Conservation (phyloP, 176 grass and related monocot species). For the Oryza coarctata region DNA sequence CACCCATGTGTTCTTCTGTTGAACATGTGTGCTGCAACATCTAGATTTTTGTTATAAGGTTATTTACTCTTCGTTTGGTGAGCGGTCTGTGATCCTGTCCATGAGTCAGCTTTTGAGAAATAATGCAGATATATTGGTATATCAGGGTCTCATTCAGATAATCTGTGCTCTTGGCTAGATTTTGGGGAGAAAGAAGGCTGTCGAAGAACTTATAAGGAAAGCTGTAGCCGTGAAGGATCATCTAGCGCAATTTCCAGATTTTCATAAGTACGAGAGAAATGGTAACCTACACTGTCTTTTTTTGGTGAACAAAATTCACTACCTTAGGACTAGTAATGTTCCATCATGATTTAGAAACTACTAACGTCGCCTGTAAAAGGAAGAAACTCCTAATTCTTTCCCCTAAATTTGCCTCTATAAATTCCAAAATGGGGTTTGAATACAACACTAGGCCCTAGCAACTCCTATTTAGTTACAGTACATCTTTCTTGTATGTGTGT, state of each 20-base stretch:
- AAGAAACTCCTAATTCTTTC: neutral
- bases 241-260: constrained; percentile 55
- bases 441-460: neutral
- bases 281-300: constrained; percentile 44
- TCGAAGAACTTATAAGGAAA: constrained; percentile 60
- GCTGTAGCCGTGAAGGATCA: constrained; percentile 57
- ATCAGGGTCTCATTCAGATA: constrained; percentile 17
- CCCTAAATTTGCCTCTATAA: neutral
- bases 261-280: constrained; percentile 61
- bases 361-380: neutral
- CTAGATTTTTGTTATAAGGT: neutral
- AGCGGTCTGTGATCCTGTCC: neutral
- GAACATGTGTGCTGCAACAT: neutral
- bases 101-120: neutral
- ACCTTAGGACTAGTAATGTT: neutral
- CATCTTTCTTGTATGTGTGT: neutral
- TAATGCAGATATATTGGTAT: neutral
- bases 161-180: constrained; percentile 47
- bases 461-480: neutral
- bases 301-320: neutral
- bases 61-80: neutral
- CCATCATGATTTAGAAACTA: neutral
- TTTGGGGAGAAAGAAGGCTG: constrained; percentile 60
- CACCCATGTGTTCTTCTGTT: neutral
- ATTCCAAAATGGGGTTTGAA: neutral